A percentile compares a stretch with the other conserved stretches of the same genome.
These are phyloP conservation scores for Paramyrothecium sp. DNA, from an alignment of 2,329 filamentous ascomycete species.

Conservation along the genomic window DNA sequence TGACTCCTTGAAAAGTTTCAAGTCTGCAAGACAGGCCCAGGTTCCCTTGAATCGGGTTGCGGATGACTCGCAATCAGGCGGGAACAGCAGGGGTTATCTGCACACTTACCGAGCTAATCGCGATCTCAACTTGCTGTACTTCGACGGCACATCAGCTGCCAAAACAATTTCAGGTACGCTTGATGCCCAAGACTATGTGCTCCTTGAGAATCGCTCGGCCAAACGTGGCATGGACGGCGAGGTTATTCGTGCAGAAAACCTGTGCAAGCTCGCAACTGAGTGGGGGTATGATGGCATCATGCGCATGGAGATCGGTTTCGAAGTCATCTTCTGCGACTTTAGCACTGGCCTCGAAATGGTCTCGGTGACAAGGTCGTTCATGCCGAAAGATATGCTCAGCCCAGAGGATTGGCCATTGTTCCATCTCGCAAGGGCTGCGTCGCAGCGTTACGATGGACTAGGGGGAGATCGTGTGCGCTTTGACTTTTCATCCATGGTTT, in stretches of 20 bases:
- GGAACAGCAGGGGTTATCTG: conserved; percentile 51
- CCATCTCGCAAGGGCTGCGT: conserved; percentile 38
- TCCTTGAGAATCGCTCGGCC: conserved; percentile 39
- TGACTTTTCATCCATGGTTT: conserved; percentile 51
- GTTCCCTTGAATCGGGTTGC: conserved; percentile 3
- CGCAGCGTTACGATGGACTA: conserved; percentile 45
- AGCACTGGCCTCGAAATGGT: conserved; percentile 36
- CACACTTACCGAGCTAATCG: conserved; percentile 63
- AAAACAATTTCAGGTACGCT: conserved; percentile 66
- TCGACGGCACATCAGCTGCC: conserved; percentile 69
- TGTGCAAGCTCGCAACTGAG: conserved; percentile 53
- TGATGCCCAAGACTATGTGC: conserved; percentile 63
- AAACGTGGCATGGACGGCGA: too few relatives aligned
- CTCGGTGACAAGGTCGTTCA: conserved; percentile 23
- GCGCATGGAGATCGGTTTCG: conserved; percentile 69
- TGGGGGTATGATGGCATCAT: conserved; percentile 64
- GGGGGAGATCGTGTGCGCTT: conserved; percentile 35
- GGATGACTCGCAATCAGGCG: conserved; percentile 4
- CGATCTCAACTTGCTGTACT: conserved; percentile 60
- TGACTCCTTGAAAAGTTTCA: neutral
- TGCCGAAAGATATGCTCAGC: conserved; percentile 14
- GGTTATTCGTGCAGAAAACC: conserved; percentile 11
- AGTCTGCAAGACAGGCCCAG: too few relatives aligned
- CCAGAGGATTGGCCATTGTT: conserved; percentile 26
- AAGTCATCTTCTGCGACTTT: conserved; percentile 69